Base-by-base conservation (phyloP, 1,284 basidiomycete species). In the Omphalotus olearius region DNA sequence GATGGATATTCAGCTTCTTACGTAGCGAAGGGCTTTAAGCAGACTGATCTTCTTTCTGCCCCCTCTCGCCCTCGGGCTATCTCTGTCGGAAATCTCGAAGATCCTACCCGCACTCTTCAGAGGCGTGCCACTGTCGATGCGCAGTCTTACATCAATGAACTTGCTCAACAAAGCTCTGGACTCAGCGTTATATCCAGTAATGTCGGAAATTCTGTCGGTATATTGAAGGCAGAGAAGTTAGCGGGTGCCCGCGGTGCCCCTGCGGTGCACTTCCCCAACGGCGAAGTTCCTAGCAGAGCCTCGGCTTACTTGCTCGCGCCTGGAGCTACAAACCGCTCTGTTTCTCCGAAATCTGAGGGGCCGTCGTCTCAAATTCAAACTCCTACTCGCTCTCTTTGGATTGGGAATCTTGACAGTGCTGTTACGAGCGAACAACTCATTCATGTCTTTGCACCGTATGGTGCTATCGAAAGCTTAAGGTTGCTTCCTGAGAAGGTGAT, bases 321-420 rank as follows among this genome's bases (percentile, higher is more conserved):
- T 42, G 69, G 74, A 50, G 70, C 71, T 33, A 79, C 83, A 60
- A 85, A 80, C 60, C 80, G 88, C 43, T 82, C 88, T 17, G 70
- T 87, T 44, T 91, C 89, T 7, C 89, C 88, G 28, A 91, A 91
- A 66, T 75, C 83, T 33, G 88, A 91, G 66, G 74, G 69, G 33
- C 73, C 76, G 40, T 74, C 77, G 35, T 78, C 81, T 4, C 89
- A 91, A 64, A 79, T 86, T 47, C 92, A 97, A 69, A 89, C 92
- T 42, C 96, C 97, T 18, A 96, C 93, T 11, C 83, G 96, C 48
- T 95, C 92, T 40, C 76, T 99, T 40, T 99, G 96, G 95, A 96
- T 99, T 62, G 96, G 96, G 44, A 97, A 98, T 66, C 78, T 99
- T 43, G 93, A 98, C 67, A 89, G 89, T 56, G 88, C 87, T 47